Percentiles rank a stretch among this genome's conserved stretches.
phyloP scores from a whole-genome alignment of 2,329 filamentous ascomycete species.

The Aspergillus costaricaensis region DNA sequence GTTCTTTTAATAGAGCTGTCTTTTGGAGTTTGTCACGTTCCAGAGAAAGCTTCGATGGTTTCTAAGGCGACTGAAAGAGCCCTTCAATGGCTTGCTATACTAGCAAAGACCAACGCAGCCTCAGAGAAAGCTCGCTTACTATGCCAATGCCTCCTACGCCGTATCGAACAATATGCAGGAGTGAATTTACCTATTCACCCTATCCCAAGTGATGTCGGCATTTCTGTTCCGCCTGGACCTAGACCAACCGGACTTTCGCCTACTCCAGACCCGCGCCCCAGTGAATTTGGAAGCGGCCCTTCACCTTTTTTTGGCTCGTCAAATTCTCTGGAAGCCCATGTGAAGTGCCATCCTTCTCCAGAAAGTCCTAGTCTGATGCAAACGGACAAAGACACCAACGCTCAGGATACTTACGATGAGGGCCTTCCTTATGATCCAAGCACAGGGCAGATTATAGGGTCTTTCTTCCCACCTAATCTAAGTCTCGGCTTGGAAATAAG shows the following conservation, averaged over 20 bases:
- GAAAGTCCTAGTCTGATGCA: constrained; percentile 32
- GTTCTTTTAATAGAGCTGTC: constrained; percentile 48
- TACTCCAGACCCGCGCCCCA: neutral
- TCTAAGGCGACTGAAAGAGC: constrained; percentile 39
- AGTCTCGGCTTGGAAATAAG: constrained; percentile 36
- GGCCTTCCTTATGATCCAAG: constrained; percentile 38
- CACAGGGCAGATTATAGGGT: constrained; percentile 41
- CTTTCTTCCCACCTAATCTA: constrained; percentile 32
- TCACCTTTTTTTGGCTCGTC: neutral
- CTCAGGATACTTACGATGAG: constrained; percentile 27
- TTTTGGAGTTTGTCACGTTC: constrained; percentile 46
- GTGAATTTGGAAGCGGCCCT: too few species aligned
- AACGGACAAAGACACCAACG: constrained; percentile 19
- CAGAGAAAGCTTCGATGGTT: constrained; percentile 41
- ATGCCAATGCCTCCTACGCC: constrained; percentile 39
- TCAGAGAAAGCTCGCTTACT: constrained; percentile 38
- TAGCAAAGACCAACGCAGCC: constrained; percentile 34
- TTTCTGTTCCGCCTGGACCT: neutral
- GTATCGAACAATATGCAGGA: constrained; percentile 35
- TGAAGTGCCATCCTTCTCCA: constrained; percentile 14
- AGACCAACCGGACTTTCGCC: neutral
- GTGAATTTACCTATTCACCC: constrained; percentile 30
- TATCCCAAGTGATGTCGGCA: neutral
- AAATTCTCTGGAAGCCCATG: neutral
- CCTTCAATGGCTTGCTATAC: constrained; percentile 35